These are phyloP conservation scores for Coelastrella sp. DNA, from an alignment of 139 green algal genomes.

Conservation along the genomic window DNA sequence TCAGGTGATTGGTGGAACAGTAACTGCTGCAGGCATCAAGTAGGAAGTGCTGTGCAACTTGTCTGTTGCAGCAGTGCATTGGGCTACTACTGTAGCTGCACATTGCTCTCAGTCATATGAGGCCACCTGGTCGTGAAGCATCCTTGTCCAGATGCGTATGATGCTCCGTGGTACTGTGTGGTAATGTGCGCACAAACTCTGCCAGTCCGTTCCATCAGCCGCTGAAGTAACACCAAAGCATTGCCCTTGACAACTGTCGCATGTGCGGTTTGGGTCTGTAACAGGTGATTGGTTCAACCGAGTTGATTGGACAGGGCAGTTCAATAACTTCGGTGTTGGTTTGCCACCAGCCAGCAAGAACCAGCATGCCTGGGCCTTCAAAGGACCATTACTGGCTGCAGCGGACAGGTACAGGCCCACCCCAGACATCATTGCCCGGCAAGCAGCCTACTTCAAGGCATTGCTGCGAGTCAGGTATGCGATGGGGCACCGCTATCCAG, in stretches of 20 bases:
- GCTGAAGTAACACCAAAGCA: too few species aligned
- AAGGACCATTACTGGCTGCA: slow-evolving; percentile 69
- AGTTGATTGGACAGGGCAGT: slow-evolving; percentile 82
- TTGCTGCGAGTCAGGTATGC: slow-evolving; percentile 48
- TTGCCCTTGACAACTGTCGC: too few species aligned
- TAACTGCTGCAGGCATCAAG: neutral
- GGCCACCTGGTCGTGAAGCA: too few species aligned
- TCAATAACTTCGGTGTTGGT: slow-evolving; percentile 86
- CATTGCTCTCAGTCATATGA: too few species aligned
- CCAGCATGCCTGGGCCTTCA: slow-evolving; percentile 67
- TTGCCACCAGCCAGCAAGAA: slow-evolving; percentile 85
- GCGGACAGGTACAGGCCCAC: slow-evolving; percentile 52
- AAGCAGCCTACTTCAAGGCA: slow-evolving; percentile 39
- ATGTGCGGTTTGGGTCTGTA: neutral
- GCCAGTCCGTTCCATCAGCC: too few species aligned
- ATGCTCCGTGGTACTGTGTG: too few species aligned
- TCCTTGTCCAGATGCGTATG: too few species aligned
- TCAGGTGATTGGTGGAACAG: slow-evolving; percentile 64
- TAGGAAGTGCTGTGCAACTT: too few species aligned
- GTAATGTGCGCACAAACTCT: too few species aligned
- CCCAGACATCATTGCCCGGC: slow-evolving; percentile 2
- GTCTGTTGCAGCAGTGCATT: too few species aligned
- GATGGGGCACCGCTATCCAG: neutral
- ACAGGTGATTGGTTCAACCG: slow-evolving; percentile 84
- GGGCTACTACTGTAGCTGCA: too few species aligned